Evolutionary conservation across 352 stramenopile genomes (phyloP).

Genomic region (Plasmopara halstedii): DNA sequence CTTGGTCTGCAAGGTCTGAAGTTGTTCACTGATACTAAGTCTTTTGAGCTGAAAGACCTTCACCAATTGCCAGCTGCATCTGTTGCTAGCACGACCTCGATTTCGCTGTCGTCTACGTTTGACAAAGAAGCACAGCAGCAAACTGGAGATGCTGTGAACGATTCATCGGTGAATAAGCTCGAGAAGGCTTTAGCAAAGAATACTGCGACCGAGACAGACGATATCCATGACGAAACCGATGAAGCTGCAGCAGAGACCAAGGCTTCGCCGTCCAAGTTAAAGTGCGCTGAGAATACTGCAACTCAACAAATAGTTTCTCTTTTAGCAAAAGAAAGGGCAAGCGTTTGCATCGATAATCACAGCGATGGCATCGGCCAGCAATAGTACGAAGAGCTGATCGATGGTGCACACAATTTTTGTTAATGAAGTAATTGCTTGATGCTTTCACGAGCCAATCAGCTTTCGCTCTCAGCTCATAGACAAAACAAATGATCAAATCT

Average conservation of each 20-base stretch:
- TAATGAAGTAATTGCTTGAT: too few species aligned
- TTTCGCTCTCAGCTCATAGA: too few species aligned
- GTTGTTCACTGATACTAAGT: constrained; percentile 8
- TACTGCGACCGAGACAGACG: background rate
- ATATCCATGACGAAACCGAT: constrained; percentile 1
- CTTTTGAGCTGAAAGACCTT: constrained; percentile 12
- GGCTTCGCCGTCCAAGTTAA: constrained; percentile 10
- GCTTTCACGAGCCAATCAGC: too few species aligned
- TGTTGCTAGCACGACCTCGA: constrained; percentile 3
- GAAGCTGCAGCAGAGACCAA: constrained; percentile 13
- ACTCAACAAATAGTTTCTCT: constrained; percentile 15
- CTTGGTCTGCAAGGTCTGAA: constrained; percentile 14
- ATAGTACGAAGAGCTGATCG: constrained; percentile 13
- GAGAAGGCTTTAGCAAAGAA: constrained; percentile 1
- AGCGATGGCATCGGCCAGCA: constrained; percentile 15
- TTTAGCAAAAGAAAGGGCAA: constrained; percentile 17
- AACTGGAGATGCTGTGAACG: background rate
- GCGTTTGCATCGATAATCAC: constrained; percentile 14
- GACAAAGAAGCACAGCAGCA: constrained; percentile 3
- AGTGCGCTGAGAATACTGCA: constrained; percentile 17
- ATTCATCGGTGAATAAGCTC: background rate
- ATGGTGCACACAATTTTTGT: too few species aligned
- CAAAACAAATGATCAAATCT: constrained; percentile 1
- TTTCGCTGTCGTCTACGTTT: constrained; percentile 6
- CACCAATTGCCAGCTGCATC: constrained; percentile 19